A percentile compares a stretch with the other conserved stretches of the same genome.
Evolutionary conservation across 2,329 filamentous ascomycete species (phyloP).

Genomic region (Neospermospora avenae): DNA sequence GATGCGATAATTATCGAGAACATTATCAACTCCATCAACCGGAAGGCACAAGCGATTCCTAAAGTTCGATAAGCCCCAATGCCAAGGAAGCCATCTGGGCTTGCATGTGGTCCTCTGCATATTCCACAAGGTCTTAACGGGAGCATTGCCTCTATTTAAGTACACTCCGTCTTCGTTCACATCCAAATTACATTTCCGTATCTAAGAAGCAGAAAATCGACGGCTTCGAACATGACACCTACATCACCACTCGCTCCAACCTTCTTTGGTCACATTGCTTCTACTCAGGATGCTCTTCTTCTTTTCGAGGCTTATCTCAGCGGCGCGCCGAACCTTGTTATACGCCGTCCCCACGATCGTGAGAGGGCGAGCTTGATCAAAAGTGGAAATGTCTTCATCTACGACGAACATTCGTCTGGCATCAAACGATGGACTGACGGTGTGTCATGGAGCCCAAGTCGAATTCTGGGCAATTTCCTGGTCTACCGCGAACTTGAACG

Average conservation of each 20-base stretch:
- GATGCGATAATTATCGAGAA: no score
- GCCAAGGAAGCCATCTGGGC: no score
- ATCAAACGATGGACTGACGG: constrained; percentile 96
- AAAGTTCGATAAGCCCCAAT: no score
- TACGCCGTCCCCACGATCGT: constrained; percentile 82
- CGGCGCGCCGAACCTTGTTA: constrained; percentile 70
- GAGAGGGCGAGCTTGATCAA: constrained; percentile 74
- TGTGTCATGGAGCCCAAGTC: constrained; percentile 85
- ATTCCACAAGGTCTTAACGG: no score
- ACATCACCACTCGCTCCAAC: constrained; percentile 18
- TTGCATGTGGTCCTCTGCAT: no score
- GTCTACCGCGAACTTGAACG: constrained; percentile 98
- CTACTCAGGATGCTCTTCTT: constrained; percentile 59
- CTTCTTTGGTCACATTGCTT: constrained; percentile 24
- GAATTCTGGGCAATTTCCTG: constrained; percentile 93
- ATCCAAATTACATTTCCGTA: no score
- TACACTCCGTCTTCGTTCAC: no score
- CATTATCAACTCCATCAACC: no score
- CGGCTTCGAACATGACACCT: no score
- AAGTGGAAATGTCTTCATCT: constrained; percentile 86
- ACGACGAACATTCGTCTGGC: constrained; percentile 78
- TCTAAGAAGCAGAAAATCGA: no score
- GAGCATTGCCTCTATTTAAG: no score
- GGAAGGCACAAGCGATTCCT: no score
- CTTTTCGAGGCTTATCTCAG: constrained; percentile 76